Conservation (phyloP, 2,329 filamentous ascomycete species). For the Fusarium verticillioides region DNA sequence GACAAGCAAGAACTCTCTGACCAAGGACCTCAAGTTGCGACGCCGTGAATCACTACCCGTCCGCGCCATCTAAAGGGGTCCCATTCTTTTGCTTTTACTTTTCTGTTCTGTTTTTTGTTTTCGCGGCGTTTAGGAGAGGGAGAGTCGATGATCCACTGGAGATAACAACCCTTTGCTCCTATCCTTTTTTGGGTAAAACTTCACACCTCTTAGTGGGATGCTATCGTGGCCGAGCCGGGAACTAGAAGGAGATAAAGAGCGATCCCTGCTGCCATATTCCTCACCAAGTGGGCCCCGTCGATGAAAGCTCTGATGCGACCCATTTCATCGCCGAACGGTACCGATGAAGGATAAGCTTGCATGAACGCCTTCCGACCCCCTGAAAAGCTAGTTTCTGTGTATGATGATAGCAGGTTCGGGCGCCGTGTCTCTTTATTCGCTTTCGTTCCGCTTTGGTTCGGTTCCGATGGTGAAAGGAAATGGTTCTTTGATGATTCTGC, state of each 20-base stretch:
- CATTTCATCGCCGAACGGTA: constrained; percentile 41
- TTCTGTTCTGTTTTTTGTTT: background rate
- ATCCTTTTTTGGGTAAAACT: background rate
- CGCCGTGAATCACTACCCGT: constrained; percentile 48
- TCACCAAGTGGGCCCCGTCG: constrained; percentile 34
- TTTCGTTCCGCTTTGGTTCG: background rate
- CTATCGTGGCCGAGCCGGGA: constrained; percentile 7
- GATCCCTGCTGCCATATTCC: constrained; percentile 29
- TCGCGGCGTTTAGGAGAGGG: background rate
- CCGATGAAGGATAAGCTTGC: constrained; percentile 27
- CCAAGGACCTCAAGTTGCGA: constrained; percentile 42
- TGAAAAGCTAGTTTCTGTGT: constrained; percentile 18
- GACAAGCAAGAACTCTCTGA: constrained; percentile 50
- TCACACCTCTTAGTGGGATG: background rate
- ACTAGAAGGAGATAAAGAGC: constrained; percentile 5
- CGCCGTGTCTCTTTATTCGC: background rate
- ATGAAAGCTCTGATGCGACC: constrained; percentile 30
- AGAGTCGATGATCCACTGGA: background rate
- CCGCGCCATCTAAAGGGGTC: constrained; percentile 43
- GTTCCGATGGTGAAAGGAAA: constrained; percentile 8
- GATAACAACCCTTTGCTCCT: background rate
- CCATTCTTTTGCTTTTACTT: background rate
- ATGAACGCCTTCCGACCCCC: constrained; percentile 36
- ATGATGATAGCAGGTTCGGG: background rate
- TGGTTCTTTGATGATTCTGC: constrained; percentile 8